Percentiles rank a stretch among this genome's conserved stretches.
Conservation (phyloP, 1,139 yeast genomes). For the Kurtzmaniella quercitrusa region DNA sequence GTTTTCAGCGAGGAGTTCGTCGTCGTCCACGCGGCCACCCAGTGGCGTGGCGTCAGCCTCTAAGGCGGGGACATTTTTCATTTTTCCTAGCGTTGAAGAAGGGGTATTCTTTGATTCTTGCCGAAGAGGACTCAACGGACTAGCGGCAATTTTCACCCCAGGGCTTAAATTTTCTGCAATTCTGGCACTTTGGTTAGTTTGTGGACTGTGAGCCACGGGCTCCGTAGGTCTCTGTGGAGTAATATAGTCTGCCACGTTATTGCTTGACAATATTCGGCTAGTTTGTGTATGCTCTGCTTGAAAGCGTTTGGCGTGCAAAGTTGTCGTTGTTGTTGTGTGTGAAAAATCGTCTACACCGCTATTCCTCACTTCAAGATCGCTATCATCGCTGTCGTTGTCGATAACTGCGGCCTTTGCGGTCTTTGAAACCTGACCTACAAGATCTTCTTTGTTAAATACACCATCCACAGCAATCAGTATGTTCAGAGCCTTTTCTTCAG, state of each 20-base stretch:
- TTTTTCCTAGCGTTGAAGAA: background rate
- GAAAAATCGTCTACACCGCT: slow-evolving; percentile 15
- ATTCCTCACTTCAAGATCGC: slow-evolving; percentile 20
- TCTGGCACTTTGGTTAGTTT: slow-evolving; percentile 32
- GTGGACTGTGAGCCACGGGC: slow-evolving; percentile 40
- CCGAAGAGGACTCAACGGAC: slow-evolving; percentile 21
- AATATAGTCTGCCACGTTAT: slow-evolving; percentile 17
- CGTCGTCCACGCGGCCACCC: background rate
- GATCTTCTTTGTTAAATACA: slow-evolving; percentile 22
- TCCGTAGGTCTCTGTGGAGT: slow-evolving; percentile 45
- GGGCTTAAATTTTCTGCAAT: slow-evolving; percentile 10
- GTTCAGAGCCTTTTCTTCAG: slow-evolving; percentile 8
- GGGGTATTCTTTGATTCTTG: background rate
- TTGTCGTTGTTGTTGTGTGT: slow-evolving; percentile 2
- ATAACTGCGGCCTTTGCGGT: slow-evolving; percentile 17
- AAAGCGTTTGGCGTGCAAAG: slow-evolving; percentile 11
- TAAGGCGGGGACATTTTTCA: background rate
- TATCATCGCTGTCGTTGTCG: slow-evolving; percentile 23
- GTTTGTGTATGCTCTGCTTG: slow-evolving; percentile 16
- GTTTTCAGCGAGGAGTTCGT: slow-evolving; percentile 5
- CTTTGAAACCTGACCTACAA: slow-evolving; percentile 20
- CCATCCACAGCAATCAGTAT: slow-evolving; percentile 20
- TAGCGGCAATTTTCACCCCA: slow-evolving; percentile 17
- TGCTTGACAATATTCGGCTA: slow-evolving; percentile 16
- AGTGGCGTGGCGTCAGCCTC: background rate